These are phyloP conservation scores for Pythium coloratum DNA, from an alignment of 352 stramenopile genomes.

Conservation along the genomic window DNA sequence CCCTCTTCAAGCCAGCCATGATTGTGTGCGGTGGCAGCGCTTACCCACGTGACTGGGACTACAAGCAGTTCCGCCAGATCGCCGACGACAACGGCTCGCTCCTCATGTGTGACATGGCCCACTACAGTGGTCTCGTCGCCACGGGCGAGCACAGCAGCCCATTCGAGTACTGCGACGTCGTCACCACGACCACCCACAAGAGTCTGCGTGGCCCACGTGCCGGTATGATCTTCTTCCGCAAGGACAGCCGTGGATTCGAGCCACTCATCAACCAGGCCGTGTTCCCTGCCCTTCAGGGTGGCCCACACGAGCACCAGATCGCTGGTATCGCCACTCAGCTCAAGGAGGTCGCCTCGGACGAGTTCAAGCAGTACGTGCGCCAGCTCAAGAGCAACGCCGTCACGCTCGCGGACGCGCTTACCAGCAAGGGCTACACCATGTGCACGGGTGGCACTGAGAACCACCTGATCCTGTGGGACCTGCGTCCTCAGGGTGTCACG, in stretches of 20 bases:
- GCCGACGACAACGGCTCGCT: conserved; percentile 97
- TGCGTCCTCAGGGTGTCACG: conserved; percentile 94
- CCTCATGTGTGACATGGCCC: conserved; percentile 99
- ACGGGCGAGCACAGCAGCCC: conserved; percentile 94
- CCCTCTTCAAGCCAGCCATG: conserved; percentile 97
- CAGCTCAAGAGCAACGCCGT: conserved; percentile 96
- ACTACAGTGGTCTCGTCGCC: conserved; percentile 98
- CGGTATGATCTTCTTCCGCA: conserved; percentile 99
- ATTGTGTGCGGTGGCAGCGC: conserved; percentile 97
- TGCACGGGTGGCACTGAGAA: conserved; percentile 99
- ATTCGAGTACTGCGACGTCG: conserved; percentile 98
- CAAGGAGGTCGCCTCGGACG: conserved; percentile 95
- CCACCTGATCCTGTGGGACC: conserved; percentile 98
- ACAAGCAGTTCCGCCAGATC: conserved; percentile 96
- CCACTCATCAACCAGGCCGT: conserved; percentile 97
- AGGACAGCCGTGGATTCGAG: conserved; percentile 94
- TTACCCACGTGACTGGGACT: conserved; percentile 99
- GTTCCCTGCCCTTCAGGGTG: conserved; percentile 98
- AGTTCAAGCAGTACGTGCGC: conserved; percentile 97
- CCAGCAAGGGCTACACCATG: conserved; percentile 94
- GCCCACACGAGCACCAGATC: conserved; percentile 98
- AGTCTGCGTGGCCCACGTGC: conserved; percentile 95
- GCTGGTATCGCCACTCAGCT: conserved; percentile 98
- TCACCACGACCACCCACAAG: conserved; percentile 99
- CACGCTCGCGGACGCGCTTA: conserved; percentile 91